Evolutionary conservation across 345 rosid species (phyloP), one percentile per base, ranked within the genome.

Genomic region (Microthlaspi erraticum): DNA sequence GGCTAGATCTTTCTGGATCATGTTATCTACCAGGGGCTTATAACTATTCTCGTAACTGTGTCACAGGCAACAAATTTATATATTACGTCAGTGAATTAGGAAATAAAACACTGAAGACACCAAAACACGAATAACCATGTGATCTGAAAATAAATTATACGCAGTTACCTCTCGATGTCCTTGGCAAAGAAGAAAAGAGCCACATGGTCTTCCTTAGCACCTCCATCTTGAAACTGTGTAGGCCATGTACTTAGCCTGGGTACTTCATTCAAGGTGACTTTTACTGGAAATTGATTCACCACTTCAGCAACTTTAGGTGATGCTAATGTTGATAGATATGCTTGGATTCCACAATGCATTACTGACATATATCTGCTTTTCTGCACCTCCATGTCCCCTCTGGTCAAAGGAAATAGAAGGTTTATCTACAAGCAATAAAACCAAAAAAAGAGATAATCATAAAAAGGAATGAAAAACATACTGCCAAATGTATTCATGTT

Each of bases 151-250:
- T 33, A 17, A 71, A 26, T 8, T 43, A 49, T 20, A 14, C 37
- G 29, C 41, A 64, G n/a, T 67, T 74, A 92, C 99, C 98, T 89
- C 71, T 83, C 93, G 14, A 77, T 69, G 81, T 92, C 93, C 84
- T 85, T 83, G 33, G 99, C 99, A 82, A 95, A 95, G 66, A 95
- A 87, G 88, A 86, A 95, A 51, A 95, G 88, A 68, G 99, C 99
- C 75, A 95, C 86, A 72, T 95, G 83, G 60, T 87, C 84, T 73
- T 92, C 99, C 60, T 76, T 82, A 44, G 87, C 88, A 75, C 97
- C 89, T 75, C 11, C 46, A 33, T 79, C 81, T 68, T 75, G 82
- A 82, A 95, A 95, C 83, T 90, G 96, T 41, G 74, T 36, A 9
- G 98, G 98, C 99, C 99, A 95, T 26, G 85, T 55, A 77, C 90